These are phyloP conservation scores for Vigna nakashimae DNA, from an alignment of 306 rosid species.

Conservation along the genomic window DNA sequence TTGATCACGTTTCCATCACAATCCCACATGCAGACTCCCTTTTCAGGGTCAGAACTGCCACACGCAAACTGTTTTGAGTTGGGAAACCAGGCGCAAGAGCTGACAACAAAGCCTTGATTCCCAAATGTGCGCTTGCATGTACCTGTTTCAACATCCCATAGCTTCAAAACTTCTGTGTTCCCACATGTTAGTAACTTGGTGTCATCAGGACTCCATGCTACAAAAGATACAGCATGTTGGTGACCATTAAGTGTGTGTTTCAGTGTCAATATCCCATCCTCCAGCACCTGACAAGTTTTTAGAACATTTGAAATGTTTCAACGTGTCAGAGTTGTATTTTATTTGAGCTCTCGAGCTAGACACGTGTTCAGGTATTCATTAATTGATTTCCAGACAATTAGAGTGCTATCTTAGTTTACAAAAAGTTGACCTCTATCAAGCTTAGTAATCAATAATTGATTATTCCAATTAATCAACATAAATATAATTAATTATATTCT, in stretches of 20 bases:
- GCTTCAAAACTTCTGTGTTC: conserved; percentile 84
- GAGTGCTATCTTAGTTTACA: conserved; percentile 1
- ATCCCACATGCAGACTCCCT: conserved; percentile 91
- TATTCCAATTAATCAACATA: background rate
- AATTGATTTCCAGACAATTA: background rate
- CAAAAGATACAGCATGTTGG: conserved; percentile 75
- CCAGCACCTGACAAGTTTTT: conserved; percentile 65
- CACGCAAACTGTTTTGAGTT: conserved; percentile 83
- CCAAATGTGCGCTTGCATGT: conserved; percentile 89
- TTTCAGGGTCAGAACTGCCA: conserved; percentile 86
- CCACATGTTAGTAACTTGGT: conserved; percentile 89
- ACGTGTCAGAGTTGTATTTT: background rate
- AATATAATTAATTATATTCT: background rate
- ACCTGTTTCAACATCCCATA: conserved; percentile 96
- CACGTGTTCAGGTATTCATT: background rate
- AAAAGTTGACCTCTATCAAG: background rate
- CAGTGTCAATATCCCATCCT: conserved; percentile 66
- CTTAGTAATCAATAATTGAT: background rate
- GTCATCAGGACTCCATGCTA: conserved; percentile 99
- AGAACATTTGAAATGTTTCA: background rate
- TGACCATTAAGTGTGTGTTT: conserved; percentile 77
- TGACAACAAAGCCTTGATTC: conserved; percentile 76
- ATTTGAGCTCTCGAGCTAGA: background rate
- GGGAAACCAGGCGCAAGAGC: conserved; percentile 99
- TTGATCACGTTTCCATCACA: conserved; percentile 84